Conservation (phyloP, 345 rosid genomes). For the Lepidium didymum region DNA sequence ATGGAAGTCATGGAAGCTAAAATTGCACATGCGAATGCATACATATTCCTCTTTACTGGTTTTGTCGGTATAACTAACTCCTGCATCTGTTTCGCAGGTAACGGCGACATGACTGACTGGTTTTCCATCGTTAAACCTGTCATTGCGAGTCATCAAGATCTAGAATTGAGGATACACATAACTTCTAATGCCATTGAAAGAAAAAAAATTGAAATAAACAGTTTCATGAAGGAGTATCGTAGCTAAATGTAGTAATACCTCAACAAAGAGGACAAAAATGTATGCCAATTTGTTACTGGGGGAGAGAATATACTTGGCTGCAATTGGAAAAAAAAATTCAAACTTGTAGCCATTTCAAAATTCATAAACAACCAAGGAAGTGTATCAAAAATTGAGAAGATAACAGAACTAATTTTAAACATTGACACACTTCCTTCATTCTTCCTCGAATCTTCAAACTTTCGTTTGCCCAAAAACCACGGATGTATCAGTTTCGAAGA, state of each 20-base stretch:
- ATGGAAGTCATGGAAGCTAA: conserved; percentile 81
- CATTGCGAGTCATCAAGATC: not conserved
- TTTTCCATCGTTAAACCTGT: conserved; percentile 16
- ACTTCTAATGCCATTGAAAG: not conserved
- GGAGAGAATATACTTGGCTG: not conserved
- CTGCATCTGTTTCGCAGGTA: conserved; percentile 16
- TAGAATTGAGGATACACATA: not conserved
- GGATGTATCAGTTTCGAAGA: not conserved
- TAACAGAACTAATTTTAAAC: too few species aligned
- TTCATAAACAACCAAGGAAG: not conserved
- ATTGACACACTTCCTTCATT: not conserved
- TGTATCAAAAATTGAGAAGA: not conserved
- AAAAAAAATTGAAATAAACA: not conserved
- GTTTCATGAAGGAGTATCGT: not conserved
- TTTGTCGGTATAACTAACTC: conserved; percentile 45
- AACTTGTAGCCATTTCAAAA: not conserved
- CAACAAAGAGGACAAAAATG: not conserved
- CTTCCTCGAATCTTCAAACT: not conserved
- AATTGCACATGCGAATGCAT: conserved; percentile 61
- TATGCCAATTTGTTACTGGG: not conserved
- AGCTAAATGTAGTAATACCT: not conserved
- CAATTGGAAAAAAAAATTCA: not conserved
- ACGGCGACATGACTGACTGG: not conserved
- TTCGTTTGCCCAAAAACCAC: not conserved
- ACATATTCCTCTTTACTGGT: conserved; percentile 58